Conservation (phyloP, 768 basidiomycete species). For the Neoboletus magnificus region DNA sequence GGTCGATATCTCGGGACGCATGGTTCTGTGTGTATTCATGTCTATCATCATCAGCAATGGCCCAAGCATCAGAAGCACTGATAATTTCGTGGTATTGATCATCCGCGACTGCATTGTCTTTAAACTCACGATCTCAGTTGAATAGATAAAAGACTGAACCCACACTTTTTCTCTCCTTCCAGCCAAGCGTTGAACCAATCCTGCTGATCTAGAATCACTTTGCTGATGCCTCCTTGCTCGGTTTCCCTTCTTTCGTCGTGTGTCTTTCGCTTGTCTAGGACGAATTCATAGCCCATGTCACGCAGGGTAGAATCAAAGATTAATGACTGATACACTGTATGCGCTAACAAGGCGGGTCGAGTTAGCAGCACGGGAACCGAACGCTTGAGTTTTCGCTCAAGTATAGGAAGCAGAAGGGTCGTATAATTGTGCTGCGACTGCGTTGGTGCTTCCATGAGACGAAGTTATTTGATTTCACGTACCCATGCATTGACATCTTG, state of each 20-base stretch:
- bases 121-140: not conserved
- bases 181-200: constrained; percentile 95
- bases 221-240: constrained; percentile 76
- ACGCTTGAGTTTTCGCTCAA: constrained; percentile 70
- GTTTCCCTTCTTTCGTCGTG: constrained; percentile 15
- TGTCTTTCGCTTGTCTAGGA: constrained; percentile 19
- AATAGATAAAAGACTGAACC: constrained; percentile 27
- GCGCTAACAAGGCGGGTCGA: constrained; percentile 84
- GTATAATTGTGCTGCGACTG: constrained; percentile 77
- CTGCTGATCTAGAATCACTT: constrained; percentile 73
- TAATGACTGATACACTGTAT: constrained; percentile 92
- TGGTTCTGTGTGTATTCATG: constrained; percentile 36
- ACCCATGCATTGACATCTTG: constrained; percentile 74
- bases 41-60: constrained; percentile 64
- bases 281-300: constrained; percentile 68
- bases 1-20: constrained; percentile 30
- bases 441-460: not conserved
- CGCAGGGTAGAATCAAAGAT: constrained; percentile 77
- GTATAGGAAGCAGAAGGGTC: constrained; percentile 68
- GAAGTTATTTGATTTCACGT: constrained; percentile 19
- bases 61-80: constrained; percentile 80
- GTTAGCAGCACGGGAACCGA: constrained; percentile 71
- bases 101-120: constrained; percentile 63
- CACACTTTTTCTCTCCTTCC: constrained; percentile 84
- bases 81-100: constrained; percentile 86